Base-by-base conservation (phyloP, 352 stramenopile genomes). In the Phytopythium montanum region DNA sequence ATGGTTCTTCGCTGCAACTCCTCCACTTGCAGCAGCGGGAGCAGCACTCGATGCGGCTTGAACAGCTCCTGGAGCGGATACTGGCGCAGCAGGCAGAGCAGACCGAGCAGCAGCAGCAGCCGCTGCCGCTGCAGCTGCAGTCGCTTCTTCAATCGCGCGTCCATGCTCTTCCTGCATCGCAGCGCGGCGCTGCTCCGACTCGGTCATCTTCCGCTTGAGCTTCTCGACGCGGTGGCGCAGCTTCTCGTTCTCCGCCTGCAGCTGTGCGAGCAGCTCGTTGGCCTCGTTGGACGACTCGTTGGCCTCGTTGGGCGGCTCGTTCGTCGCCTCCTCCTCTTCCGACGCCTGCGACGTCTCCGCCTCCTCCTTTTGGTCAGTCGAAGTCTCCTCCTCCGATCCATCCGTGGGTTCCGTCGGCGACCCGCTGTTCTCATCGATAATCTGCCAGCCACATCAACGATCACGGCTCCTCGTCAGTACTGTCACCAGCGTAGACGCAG, bases 221-320 rank as follows among this genome's bases (percentile, higher is more conserved):
- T 89, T 90, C 42, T 92, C 84, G 10, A 95, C 69, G 10, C 79
- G 76, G 39, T 74, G 73, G 0, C 80, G 76, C 29, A 95, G 52
- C 53, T 88, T 89, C 19, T 92, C 79, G 56, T 95, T 95, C 56
- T 95, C 85, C 2, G 70, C 70, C 59, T 91, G 75, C 13, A 95
- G 62, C 57, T 82, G 71, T 14, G 56, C 60, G 19, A 93, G 64
- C 1, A 79, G 29, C 42, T 76, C 70, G 21, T 81, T 63, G 9
- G 61, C 59, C 42, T 78, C 72, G 21, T 72, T 76, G 34, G 46
- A 31, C 7, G 44, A 14, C 6, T 33, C 44, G 31, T 50, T 50
- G 4, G 1, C 34, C 39, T 38, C 33, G 33, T 38, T 36, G 31
- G 31, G 12, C 1, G 42, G 25, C 31, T 80, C 63, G 0, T 71